phyloP scores from a whole-genome alignment of 2,329 filamentous ascomycete species.

The Aspergillus sp. region DNA sequence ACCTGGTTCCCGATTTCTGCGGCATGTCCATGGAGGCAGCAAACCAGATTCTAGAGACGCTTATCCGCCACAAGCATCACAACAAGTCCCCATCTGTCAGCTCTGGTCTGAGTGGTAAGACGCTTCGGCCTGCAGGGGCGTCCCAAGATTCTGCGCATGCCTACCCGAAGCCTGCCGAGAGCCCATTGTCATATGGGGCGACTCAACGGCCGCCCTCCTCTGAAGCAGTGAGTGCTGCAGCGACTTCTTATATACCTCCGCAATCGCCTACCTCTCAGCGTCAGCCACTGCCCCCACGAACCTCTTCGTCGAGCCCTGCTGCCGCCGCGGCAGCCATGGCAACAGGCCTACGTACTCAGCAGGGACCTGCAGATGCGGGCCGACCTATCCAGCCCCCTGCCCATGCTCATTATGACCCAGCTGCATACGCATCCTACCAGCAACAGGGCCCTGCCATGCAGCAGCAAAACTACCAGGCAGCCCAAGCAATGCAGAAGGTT shows the following conservation, averaged over 20 bases:
- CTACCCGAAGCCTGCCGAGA: constrained; percentile 38
- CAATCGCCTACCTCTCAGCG: constrained; percentile 47
- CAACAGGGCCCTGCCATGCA: constrained; percentile 23
- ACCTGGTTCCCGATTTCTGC: constrained; percentile 97
- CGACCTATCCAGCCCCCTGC: constrained; percentile 44
- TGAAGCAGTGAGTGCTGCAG: constrained; percentile 44
- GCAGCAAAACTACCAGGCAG: constrained; percentile 14
- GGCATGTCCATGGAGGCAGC: constrained; percentile 98
- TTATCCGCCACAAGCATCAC: constrained; percentile 75
- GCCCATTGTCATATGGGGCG: constrained; percentile 31
- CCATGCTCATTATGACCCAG: constrained; percentile 48
- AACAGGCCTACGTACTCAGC: constrained; percentile 46
- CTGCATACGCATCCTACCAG: constrained; percentile 41
- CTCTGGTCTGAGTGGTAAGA: constrained; percentile 62
- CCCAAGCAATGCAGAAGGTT: constrained; percentile 28
- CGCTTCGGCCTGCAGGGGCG: constrained; percentile 57
- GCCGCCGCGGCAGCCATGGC: constrained; percentile 51
- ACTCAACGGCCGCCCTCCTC: constrained; percentile 38
- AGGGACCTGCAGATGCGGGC: constrained; percentile 38
- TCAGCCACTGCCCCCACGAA: constrained; percentile 48
- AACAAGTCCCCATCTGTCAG: constrained; percentile 55
- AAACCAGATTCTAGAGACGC: constrained; percentile 86
- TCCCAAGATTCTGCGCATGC: constrained; percentile 42
- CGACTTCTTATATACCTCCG: constrained; percentile 44
- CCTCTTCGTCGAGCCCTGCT: constrained; percentile 51